These are phyloP conservation scores for Kockiozyma suomiensis DNA, from an alignment of 805 yeast genomes.

Conservation along the genomic window DNA sequence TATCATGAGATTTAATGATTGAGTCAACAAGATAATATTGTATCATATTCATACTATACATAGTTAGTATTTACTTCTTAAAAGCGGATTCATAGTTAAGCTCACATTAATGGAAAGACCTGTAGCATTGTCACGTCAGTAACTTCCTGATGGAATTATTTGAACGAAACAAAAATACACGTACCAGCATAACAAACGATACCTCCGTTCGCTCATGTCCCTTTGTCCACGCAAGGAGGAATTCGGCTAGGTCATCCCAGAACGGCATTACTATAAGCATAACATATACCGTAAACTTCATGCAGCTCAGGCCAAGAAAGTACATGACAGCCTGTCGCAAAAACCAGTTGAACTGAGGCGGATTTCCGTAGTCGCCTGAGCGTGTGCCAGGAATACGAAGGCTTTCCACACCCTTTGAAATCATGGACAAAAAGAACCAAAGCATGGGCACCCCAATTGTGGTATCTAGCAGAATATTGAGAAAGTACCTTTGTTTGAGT, in stretches of 20 bases:
- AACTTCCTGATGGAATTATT: not conserved
- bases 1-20: slow-evolving; percentile 56
- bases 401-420: slow-evolving; percentile 48
- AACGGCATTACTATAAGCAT: slow-evolving; percentile 64
- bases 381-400: slow-evolving; percentile 47
- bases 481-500: slow-evolving; percentile 59
- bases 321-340: slow-evolving; percentile 73
- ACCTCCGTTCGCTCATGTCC: slow-evolving; percentile 81
- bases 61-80: not conserved
- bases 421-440: slow-evolving; percentile 59
- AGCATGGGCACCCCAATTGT: slow-evolving; percentile 89
- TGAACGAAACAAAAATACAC: slow-evolving; percentile 55
- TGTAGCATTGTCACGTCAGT: not conserved
- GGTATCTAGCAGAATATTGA: slow-evolving; percentile 85
- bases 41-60: slow-evolving; percentile 45
- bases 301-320: slow-evolving; percentile 59
- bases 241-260: slow-evolving; percentile 69
- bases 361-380: slow-evolving; percentile 67
- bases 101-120: slow-evolving; percentile 43
- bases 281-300: slow-evolving; percentile 64
- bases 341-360: slow-evolving; percentile 62
- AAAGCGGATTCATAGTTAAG: not conserved
- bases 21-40: slow-evolving; percentile 63
- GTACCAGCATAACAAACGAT: slow-evolving; percentile 80
- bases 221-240: slow-evolving; percentile 81